Percentiles rank a stretch among this genome's conserved stretches.
Evolutionary conservation across 805 yeast genomes (phyloP).

Genomic region (Zygotorulaspora florentina): DNA sequence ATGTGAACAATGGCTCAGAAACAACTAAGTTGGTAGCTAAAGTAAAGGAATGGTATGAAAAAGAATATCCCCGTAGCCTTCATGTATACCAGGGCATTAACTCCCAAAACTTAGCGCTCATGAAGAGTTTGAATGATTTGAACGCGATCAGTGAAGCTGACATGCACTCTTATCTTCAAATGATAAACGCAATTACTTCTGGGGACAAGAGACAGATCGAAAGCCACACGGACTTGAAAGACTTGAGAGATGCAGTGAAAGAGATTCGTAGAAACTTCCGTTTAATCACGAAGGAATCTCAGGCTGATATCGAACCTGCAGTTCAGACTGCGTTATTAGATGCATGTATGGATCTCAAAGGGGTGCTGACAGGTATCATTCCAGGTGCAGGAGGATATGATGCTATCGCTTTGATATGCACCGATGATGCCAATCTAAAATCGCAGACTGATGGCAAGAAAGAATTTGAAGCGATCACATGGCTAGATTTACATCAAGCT

Average conservation of each 20-base stretch:
- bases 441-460: constrained; percentile 25
- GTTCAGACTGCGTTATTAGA: constrained; percentile 70
- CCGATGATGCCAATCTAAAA: constrained; percentile 40
- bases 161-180: constrained; percentile 36
- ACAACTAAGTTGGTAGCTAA: constrained; percentile 84
- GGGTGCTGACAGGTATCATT: constrained; percentile 92
- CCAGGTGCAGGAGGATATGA: constrained; percentile 99
- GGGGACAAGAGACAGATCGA: constrained; percentile 9
- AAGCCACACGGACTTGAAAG: constrained; percentile 27
- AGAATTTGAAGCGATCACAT: constrained; percentile 47
- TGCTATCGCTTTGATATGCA: constrained; percentile 74
- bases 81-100: constrained; percentile 54
- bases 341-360: constrained; percentile 50
- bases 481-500: constrained; percentile 68
- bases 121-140: constrained; percentile 44
- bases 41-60: constrained; percentile 66
- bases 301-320: constrained; percentile 85
- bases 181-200: constrained; percentile 20
- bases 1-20: constrained; percentile 86
- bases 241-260: constrained; percentile 40
- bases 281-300: constrained; percentile 56
- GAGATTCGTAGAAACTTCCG: constrained; percentile 57
- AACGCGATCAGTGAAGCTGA: constrained; percentile 31
- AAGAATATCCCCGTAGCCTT: constrained; percentile 46
- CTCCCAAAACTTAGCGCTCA: constrained; percentile 53